Conservation (phyloP, 2,329 filamentous ascomycete species). For the Blastomyces percursus region DNA sequence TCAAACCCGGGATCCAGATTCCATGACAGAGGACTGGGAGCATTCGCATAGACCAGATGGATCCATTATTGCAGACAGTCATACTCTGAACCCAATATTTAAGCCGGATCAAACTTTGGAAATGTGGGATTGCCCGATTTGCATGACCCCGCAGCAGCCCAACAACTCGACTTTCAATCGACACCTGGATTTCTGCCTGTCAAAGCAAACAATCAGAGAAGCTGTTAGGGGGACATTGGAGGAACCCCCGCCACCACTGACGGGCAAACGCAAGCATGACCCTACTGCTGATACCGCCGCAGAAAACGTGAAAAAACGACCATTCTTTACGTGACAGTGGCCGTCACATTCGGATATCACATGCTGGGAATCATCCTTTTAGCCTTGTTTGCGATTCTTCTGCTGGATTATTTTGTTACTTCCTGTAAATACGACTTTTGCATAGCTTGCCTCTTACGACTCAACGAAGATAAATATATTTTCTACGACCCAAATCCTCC, state of each 20-base stretch:
- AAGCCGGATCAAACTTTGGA: constrained; percentile 7
- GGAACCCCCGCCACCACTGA: constrained; percentile 13
- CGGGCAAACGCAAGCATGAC: constrained; percentile 28
- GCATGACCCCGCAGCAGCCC: constrained; percentile 60
- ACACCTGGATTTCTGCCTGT: constrained; percentile 87
- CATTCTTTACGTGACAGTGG: constrained; percentile 12
- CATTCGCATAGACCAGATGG: background rate
- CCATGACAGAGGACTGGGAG: background rate
- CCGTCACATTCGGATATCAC: background rate
- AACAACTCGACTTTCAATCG: constrained; percentile 73
- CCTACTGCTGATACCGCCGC: constrained; percentile 20
- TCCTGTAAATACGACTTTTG: background rate
- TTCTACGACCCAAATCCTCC: too few relatives aligned
- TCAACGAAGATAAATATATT: background rate
- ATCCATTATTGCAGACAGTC: background rate
- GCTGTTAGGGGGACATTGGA: constrained; percentile 49
- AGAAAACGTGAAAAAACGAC: constrained; percentile 21
- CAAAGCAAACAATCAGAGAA: constrained; percentile 73
- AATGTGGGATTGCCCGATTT: constrained; percentile 79
- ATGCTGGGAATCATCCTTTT: background rate
- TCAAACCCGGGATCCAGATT: background rate
- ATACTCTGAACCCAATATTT: background rate
- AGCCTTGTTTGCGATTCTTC: background rate
- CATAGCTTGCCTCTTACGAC: background rate
- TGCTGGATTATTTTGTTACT: background rate